Conservation (phyloP, 2,329 filamentous ascomycete genomes). For the Achaetomium macrosporum region DNA sequence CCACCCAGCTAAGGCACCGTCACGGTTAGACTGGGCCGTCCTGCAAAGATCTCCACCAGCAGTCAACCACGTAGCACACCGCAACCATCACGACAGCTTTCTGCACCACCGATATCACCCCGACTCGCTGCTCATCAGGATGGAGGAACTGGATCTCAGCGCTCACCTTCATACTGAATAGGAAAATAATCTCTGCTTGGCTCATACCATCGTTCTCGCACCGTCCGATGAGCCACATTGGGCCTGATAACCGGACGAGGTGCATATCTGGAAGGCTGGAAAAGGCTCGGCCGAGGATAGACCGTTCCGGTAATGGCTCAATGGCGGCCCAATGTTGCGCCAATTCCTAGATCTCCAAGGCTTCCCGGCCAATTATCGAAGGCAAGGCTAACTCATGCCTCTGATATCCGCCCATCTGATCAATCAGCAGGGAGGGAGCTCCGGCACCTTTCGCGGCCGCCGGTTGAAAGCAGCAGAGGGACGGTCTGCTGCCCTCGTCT, state of each 20-base stretch:
- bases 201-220: background rate
- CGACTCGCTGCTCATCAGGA: background rate
- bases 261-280: background rate
- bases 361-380: conserved; percentile 12
- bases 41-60: conserved; percentile 28
- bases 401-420: conserved; percentile 2
- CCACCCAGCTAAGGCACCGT: conserved; percentile 12
- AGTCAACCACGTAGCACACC: conserved; percentile 35
- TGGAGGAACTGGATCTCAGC: no score
- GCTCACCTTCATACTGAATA: no score
- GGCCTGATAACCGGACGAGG: conserved; percentile 13
- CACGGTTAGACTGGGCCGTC: conserved; percentile 14
- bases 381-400: conserved; percentile 9
- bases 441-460: background rate
- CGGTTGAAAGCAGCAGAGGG: background rate
- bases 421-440: background rate
- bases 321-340: conserved; percentile 21
- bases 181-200: no score
- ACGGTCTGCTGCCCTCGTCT: background rate
- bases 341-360: conserved; percentile 10
- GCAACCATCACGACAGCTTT: conserved; percentile 11
- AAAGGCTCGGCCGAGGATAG: conserved; percentile 4
- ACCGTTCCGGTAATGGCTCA: conserved; percentile 8
- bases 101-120: conserved; percentile 14
- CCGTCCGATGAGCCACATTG: conserved; percentile 8